Evolutionary conservation across 2,329 filamentous ascomycete species (phyloP), one percentile per base, ranked within the genome.

Genomic region (Phoma sp.): DNA sequence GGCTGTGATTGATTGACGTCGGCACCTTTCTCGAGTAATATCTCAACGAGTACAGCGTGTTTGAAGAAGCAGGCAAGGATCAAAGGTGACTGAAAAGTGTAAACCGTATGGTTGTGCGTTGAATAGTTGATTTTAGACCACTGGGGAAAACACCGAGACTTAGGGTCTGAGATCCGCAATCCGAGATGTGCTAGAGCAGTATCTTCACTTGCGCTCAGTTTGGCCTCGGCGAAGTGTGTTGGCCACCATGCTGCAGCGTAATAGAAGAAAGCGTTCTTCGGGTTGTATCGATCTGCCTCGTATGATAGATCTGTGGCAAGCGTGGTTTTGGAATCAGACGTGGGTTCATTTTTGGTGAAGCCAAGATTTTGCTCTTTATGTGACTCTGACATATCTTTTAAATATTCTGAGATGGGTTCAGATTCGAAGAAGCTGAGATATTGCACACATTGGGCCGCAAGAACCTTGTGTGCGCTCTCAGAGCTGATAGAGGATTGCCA

Each of bases 221-320:
- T 47, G 7, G 51, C 48, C 27, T 60, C 41, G 22, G 55, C 47
- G 33, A 60, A 45, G 45, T 60, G 58, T 40, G 53, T 36, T 43
- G 23, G 25, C 58, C 55, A 60, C 29, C 56, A 60, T 11, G 2
- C 48, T 18, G 58, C 55, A 11, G 51, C 52, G 36, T 59, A 59
- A 30, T 51, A 37, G n/a, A 52, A 35, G 8, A 59, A 52, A 4
- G 54, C 38, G n/a, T n/a, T n/a, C n/a, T n/a, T n/a, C n/a, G n/a
- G n/a, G n/a, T n/a, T n/a, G n/a, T n/a, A n/a, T n/a, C n/a, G n/a
- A n/a, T n/a, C n/a, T n/a, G n/a, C n/a, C n/a, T n/a, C n/a, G n/a
- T n/a, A n/a, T n/a, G n/a, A n/a, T n/a, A n/a, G n/a, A n/a, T n/a
- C n/a, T n/a, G n/a, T n/a, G n/a, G n/a, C n/a, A n/a, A n/a, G n/a